Conservation (phyloP, 208 protist species). For the Trypanosoma scelopori region DNA sequence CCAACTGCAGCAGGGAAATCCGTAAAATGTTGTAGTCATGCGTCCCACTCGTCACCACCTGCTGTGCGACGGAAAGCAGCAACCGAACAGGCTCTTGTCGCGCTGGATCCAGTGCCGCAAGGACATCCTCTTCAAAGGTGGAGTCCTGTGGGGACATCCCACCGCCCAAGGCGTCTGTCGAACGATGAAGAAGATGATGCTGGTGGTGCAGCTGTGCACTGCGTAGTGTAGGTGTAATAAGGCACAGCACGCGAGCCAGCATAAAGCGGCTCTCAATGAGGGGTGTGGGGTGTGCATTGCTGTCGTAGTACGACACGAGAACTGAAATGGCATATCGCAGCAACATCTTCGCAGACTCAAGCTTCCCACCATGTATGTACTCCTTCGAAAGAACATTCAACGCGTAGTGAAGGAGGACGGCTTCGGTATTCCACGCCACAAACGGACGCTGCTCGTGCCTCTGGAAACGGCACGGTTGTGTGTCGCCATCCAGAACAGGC, state of each 20-base stretch:
- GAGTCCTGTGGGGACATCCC: background rate
- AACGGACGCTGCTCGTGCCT: background rate
- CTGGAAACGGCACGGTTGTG: background rate
- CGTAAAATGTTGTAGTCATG: conserved; percentile 69
- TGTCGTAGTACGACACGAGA: conserved; percentile 56
- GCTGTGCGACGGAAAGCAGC: conserved; percentile 48
- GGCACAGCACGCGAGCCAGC: conserved; percentile 43
- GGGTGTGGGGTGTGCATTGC: conserved; percentile 45
- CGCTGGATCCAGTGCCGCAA: conserved; percentile 10
- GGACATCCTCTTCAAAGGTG: background rate
- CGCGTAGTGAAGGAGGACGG: conserved; percentile 22
- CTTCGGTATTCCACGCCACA: conserved; percentile 23
- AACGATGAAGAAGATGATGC: too few relatives aligned
- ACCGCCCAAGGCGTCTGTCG: background rate
- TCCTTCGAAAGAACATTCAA: conserved; percentile 24
- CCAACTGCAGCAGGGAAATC: conserved; percentile 57
- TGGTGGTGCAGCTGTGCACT: background rate
- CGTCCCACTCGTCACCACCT: conserved; percentile 41
- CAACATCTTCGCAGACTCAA: conserved; percentile 18
- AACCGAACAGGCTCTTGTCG: conserved; percentile 19
- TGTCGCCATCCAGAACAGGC: background rate
- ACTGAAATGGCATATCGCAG: conserved; percentile 40
- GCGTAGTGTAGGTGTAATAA: conserved; percentile 7
- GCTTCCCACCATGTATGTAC: conserved; percentile 16
- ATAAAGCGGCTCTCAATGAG: conserved; percentile 57